phyloP scores from a whole-genome alignment of 2,329 filamentous ascomycete species.

The Fusarium tuaranense region DNA sequence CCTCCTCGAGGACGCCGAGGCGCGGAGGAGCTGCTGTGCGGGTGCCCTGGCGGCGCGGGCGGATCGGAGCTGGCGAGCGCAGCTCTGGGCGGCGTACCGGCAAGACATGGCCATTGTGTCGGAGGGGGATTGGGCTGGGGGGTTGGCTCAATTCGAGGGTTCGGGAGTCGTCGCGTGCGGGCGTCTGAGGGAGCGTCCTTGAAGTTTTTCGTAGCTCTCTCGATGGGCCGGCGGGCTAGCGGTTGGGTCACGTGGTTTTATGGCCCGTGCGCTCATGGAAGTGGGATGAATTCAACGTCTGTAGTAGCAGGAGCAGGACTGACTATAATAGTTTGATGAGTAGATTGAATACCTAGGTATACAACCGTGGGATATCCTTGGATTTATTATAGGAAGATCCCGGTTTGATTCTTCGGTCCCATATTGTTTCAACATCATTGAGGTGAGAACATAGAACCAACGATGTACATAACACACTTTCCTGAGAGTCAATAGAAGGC shows the following conservation, averaged over 20 bases:
- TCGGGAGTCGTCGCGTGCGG: constrained; percentile 45
- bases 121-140: constrained; percentile 43
- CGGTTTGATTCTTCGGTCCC: too few species aligned
- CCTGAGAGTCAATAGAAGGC: too few species aligned
- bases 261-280: constrained; percentile 19
- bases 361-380: too few species aligned
- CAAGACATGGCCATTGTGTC: constrained; percentile 70
- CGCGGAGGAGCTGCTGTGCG: constrained; percentile 61
- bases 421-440: not conserved
- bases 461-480: too few species aligned
- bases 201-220: constrained; percentile 58
- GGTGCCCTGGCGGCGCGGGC: constrained; percentile 59
- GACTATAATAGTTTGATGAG: not conserved
- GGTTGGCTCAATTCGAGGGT: constrained; percentile 42
- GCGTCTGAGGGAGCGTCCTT: constrained; percentile 46
- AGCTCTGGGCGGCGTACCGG: constrained; percentile 73
- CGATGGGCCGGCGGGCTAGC: constrained; percentile 38
- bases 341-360: too few species aligned
- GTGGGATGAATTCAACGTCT: not conserved
- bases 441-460: too few species aligned
- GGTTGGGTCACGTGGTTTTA: constrained; percentile 29
- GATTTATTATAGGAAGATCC: too few species aligned
- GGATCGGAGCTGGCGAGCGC: constrained; percentile 70
- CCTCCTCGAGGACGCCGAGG: constrained; percentile 70
- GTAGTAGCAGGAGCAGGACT: not conserved